Base-by-base conservation (phyloP, 768 basidiomycete species). In the Cantharellus cinnabarinus region DNA sequence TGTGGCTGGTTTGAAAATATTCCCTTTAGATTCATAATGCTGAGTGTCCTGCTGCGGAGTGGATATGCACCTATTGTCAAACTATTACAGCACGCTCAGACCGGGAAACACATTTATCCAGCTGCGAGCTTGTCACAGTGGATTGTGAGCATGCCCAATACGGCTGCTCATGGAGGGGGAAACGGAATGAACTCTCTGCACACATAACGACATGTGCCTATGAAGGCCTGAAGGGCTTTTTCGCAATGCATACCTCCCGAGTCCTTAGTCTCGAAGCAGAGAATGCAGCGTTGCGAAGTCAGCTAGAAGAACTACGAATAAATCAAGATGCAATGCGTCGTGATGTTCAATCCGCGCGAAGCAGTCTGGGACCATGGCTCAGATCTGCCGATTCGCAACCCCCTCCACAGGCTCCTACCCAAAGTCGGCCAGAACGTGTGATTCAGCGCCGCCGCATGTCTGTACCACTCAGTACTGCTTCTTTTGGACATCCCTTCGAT, bases 331-430 rank as follows among this genome's bases (percentile, higher is more conserved):
- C 68, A 3, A 70, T 80, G 65, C 74, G 73, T 56, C 74, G 72
- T 42, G 85, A 90, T 62, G 71, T 87, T 66, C 71, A 72, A 5
- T 69, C 70, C 4, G 72, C 79, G 40, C 78, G 76, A 65, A 69
- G 64, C n/a, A 77, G 76, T 3, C 68, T 90, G 14, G 84, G 83
- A 0, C 85, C 80, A 0, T 82, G 81, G 81, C 79, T 74, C 64
- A 67, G 70, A 34, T 67, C 72, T 34, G 73, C 72, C 39, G 64
- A 51, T 29, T 60, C 60, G 10, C 53, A 61, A 42, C 41, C 50
- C 15, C 50, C 61, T 37, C 59, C 41, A 38, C 59, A 5, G 39
- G 29, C 4, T 41, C 52, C 52, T 51, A 3, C 53, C 61, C 7
- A 29, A 29, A 29, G 20, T 29, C 60, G 55, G 2, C 60, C 41